These are phyloP conservation scores for Camellia oleifera DNA, from an alignment of 179 eudicot species.

Conservation along the genomic window DNA sequence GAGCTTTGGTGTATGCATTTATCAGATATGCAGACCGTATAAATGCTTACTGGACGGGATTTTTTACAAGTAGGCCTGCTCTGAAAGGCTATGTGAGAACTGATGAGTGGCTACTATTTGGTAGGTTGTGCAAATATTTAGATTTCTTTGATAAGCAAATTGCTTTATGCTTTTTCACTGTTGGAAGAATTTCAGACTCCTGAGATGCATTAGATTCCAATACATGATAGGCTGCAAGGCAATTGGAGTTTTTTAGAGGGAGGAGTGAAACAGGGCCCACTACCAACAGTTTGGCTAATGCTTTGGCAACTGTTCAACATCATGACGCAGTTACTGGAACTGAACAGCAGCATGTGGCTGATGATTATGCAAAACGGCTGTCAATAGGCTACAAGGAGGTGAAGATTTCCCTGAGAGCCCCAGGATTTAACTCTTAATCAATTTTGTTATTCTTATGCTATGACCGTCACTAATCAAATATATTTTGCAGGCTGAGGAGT, in stretches of 20 bases:
- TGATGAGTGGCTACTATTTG: conserved; percentile 92
- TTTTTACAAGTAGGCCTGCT: conserved; percentile 88
- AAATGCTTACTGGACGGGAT: conserved; percentile 96
- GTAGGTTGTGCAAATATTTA: conserved; percentile 31
- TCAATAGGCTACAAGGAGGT: conserved; percentile 87
- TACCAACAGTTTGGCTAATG: conserved; percentile 74
- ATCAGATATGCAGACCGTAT: conserved; percentile 78
- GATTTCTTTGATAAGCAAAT: background rate
- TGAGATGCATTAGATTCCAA: conserved; percentile 2
- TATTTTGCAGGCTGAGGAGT: conserved; percentile 58
- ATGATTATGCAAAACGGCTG: conserved; percentile 91
- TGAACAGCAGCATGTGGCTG: conserved; percentile 85
- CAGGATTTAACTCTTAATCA: background rate
- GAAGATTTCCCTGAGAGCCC: background rate
- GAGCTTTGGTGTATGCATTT: conserved; percentile 12
- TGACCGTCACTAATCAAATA: background rate
- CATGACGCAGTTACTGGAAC: conserved; percentile 98
- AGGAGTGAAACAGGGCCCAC: conserved; percentile 63
- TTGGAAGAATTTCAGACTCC: conserved; percentile 2
- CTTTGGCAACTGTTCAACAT: conserved; percentile 94
- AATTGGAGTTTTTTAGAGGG: conserved; percentile 74
- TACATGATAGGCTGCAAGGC: conserved; percentile 80
- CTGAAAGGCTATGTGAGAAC: conserved; percentile 83
- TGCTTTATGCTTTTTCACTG: background rate
- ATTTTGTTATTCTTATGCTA: background rate